phyloP scores from a whole-genome alignment of 2,329 filamentous ascomycete genomes.

The Orbilia brochopaga region DNA sequence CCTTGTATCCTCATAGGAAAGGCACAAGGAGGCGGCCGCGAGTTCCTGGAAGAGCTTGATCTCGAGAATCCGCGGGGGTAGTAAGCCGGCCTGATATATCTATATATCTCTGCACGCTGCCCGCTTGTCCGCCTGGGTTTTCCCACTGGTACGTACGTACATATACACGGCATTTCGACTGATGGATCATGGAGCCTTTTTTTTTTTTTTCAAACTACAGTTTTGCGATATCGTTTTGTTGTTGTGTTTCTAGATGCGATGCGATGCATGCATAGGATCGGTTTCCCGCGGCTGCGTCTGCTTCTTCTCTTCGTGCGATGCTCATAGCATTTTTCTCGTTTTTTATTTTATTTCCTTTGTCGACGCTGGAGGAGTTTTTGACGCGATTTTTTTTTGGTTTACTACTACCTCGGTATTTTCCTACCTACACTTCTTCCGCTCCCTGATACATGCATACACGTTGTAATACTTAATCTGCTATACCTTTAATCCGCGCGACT shows the following conservation, averaged over 20 bases:
- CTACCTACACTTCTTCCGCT: slow-evolving; percentile 18
- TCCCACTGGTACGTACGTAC: slow-evolving; percentile 1
- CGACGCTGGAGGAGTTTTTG: background rate
- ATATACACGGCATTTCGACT: slow-evolving; percentile 14
- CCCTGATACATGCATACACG: slow-evolving; percentile 11
- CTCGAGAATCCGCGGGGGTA: slow-evolving; percentile 11
- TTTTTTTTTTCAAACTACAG: slow-evolving; percentile 19
- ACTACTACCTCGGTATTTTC: slow-evolving; percentile 4
- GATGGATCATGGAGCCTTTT: slow-evolving; percentile 27
- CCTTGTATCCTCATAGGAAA: slow-evolving; percentile 14
- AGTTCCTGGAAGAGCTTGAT: slow-evolving; percentile 28
- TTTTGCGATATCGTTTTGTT: slow-evolving; percentile 26
- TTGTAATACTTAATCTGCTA: slow-evolving; percentile 51
- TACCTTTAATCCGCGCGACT: slow-evolving; percentile 15
- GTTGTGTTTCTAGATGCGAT: slow-evolving; percentile 8
- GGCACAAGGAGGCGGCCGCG: slow-evolving; percentile 10
- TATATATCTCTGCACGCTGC: slow-evolving; percentile 9
- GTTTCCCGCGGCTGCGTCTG: slow-evolving; percentile 42
- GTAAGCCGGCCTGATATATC: slow-evolving; percentile 26
- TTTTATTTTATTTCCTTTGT: slow-evolving; percentile 1
- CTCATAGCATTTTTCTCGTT: slow-evolving; percentile 26
- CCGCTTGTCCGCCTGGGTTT: slow-evolving; percentile 10
- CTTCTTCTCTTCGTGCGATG: slow-evolving; percentile 10
- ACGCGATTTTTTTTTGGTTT: background rate
- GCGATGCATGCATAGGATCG: background rate